Conservation (phyloP, 1,139 yeast genomes). For the Suhomyces kunorum region DNA sequence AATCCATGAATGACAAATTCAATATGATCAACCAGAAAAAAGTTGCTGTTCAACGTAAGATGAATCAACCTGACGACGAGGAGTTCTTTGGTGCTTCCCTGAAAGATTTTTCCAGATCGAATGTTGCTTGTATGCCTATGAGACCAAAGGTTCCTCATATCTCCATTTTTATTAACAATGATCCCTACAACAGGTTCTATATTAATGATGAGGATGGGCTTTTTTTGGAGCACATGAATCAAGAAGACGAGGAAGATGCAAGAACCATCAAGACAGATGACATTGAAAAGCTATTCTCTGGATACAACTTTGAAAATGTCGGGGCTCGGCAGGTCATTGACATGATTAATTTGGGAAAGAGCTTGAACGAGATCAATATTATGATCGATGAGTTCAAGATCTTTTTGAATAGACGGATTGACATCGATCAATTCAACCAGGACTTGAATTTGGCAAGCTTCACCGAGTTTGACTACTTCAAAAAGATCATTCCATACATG, state of each 20-base stretch:
- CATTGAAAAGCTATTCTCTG: slow-evolving; percentile 8
- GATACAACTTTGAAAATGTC: neutral
- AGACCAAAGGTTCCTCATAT: slow-evolving; percentile 39
- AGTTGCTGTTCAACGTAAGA: slow-evolving; percentile 3
- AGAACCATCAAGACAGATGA: slow-evolving; percentile 4
- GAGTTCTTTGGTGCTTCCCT: slow-evolving; percentile 19
- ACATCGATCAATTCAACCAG: slow-evolving; percentile 35
- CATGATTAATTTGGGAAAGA: slow-evolving; percentile 51
- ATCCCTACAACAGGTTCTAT: slow-evolving; percentile 33
- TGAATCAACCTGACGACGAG: neutral
- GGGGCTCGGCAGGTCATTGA: slow-evolving; percentile 12
- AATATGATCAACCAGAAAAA: slow-evolving; percentile 22
- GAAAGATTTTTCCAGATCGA: slow-evolving; percentile 10
- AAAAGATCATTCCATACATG: slow-evolving; percentile 42
- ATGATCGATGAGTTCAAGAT: slow-evolving; percentile 60
- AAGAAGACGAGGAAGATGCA: slow-evolving; percentile 16
- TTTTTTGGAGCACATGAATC: slow-evolving; percentile 18
- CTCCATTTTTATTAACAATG: slow-evolving; percentile 38
- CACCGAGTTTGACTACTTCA: slow-evolving; percentile 39
- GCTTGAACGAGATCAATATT: slow-evolving; percentile 65
- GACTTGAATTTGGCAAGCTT: slow-evolving; percentile 18
- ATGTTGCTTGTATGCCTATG: slow-evolving; percentile 16
- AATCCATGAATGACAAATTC: slow-evolving; percentile 39
- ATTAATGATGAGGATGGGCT: slow-evolving; percentile 31
- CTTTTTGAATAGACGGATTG: slow-evolving; percentile 46